Base-by-base conservation (phyloP, 805 yeast species). In the Blastobotrys robertii region DNA sequence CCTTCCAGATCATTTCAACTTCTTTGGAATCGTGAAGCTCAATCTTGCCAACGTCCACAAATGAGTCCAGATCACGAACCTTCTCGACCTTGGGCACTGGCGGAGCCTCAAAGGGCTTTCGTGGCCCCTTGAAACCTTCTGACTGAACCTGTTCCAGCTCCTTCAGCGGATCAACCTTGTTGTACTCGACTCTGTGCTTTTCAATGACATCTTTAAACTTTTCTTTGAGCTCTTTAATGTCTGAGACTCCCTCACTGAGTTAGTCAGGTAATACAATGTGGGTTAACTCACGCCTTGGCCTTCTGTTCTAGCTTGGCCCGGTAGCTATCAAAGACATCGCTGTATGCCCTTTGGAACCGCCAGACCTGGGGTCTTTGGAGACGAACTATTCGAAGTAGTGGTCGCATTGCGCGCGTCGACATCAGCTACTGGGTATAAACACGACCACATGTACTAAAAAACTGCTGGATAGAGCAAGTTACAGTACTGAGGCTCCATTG, bases 1-100 rank as follows among this genome's bases (percentile, higher is more conserved):
- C 86, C 58, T 84, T 78, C 98, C 98, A 92, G 13, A 92, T 65
- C 52, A 74, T 72, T 53, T 84, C 94, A 41, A 90, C 67, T 54
- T 85, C 94, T 48, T 73, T 69, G 3, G 60, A 52, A 0, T 76
- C 72, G 41, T 88, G 71, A 3, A 67, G 70, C 39, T 63, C 46
- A 38, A 85, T 51, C 59, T 86, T 88, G 1, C 73, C 82, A 6
- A 77, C 67, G 43, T 84, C 87, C 34, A 92, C 60, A 59, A 68
- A 90, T 1, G 88, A 76, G 37, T 72, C 68, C 42, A 92, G 66
- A 0, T 84, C 78, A 62, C 86, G 86, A 63, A 72, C 72, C 59
- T 47, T 66, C 42, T 59, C 59, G 9, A 59, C 57, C 6, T 58
- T 57, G 4, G 72, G 60, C 38, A 60, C 63, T 15, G 72, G 57